Evolutionary conservation across 768 basidiomycete species (phyloP).

Genomic region (Podaxis sp.): DNA sequence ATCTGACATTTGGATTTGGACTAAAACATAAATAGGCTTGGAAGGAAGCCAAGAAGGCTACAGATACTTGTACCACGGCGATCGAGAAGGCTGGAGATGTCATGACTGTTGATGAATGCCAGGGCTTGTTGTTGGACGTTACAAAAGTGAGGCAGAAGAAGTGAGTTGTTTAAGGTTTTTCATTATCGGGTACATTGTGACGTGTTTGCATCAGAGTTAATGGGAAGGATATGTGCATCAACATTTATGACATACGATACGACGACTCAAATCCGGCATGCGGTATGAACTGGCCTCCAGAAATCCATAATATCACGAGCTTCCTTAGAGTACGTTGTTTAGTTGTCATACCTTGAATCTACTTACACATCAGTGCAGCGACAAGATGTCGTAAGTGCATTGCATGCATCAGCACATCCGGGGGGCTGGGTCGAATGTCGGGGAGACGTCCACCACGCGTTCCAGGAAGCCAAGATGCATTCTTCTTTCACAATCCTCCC

Average conservation of each 20-base stretch:
- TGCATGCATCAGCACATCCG: conserved; percentile 77
- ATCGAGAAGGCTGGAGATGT: conserved; percentile 47
- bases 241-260: conserved; percentile 93
- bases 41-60: conserved; percentile 48
- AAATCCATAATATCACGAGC: conserved; percentile 65
- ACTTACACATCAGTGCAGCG: conserved; percentile 36
- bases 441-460: conserved; percentile 54
- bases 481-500: conserved; percentile 80
- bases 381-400: conserved; percentile 69
- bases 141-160: conserved; percentile 35
- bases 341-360: neutral
- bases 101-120: conserved; percentile 54
- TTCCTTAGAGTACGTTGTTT: conserved; percentile 73
- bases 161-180: conserved; percentile 19
- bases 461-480: conserved; percentile 50
- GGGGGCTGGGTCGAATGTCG: conserved; percentile 89
- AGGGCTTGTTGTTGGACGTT: conserved; percentile 46
- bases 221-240: conserved; percentile 74
- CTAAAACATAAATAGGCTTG: conserved; percentile 43
- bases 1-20: neutral
- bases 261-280: conserved; percentile 83
- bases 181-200: neutral
- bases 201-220: conserved; percentile 45
- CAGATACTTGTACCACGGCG: conserved; percentile 55
- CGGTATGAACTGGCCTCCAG: conserved; percentile 97